Evolutionary conservation across 2,329 filamentous ascomycete genomes (phyloP).

Genomic region (Verticillium klebahnii): DNA sequence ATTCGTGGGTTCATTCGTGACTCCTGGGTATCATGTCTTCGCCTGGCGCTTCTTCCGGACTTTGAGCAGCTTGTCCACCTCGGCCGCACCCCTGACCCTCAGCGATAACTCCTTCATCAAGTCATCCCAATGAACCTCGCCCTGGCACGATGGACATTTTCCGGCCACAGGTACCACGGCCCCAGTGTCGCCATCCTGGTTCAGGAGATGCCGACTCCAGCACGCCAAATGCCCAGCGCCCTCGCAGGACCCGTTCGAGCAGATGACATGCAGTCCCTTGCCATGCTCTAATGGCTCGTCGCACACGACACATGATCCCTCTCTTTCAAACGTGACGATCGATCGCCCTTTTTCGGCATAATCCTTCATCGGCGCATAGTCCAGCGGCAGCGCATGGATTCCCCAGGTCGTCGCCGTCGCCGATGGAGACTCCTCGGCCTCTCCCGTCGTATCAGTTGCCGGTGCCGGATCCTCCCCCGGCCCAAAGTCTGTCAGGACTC

Average conservation of each 20-base stretch:
- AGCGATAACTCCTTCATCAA: conserved; percentile 81
- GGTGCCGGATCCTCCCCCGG: conserved; percentile 9
- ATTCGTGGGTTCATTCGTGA: not conserved
- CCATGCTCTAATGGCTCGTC: conserved; percentile 36
- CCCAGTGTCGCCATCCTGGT: conserved; percentile 23
- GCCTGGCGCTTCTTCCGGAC: conserved; percentile 24
- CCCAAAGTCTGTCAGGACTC: conserved; percentile 53
- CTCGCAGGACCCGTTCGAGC: conserved; percentile 48
- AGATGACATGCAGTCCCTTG: conserved; percentile 52
- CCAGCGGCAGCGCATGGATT: conserved; percentile 49
- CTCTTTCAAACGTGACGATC: conserved; percentile 50
- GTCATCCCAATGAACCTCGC: conserved; percentile 62
- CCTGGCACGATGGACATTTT: conserved; percentile 65
- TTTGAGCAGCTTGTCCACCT: conserved; percentile 66
- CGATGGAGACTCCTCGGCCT: conserved; percentile 2
- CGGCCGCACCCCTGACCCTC: conserved; percentile 64
- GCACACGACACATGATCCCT: conserved; percentile 53
- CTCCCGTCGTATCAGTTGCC: not conserved
- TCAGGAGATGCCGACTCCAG: conserved; percentile 50
- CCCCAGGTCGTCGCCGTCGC: conserved; percentile 29
- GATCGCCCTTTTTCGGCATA: conserved; percentile 53
- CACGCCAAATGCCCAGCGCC: conserved; percentile 56
- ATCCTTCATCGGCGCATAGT: conserved; percentile 47
- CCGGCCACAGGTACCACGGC: conserved; percentile 64
- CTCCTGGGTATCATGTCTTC: conserved; percentile 13